Evolutionary conservation across 2,329 filamentous ascomycete genomes (phyloP), one percentile per base, ranked within the genome.

Genomic region (Aspergillus sp.): DNA sequence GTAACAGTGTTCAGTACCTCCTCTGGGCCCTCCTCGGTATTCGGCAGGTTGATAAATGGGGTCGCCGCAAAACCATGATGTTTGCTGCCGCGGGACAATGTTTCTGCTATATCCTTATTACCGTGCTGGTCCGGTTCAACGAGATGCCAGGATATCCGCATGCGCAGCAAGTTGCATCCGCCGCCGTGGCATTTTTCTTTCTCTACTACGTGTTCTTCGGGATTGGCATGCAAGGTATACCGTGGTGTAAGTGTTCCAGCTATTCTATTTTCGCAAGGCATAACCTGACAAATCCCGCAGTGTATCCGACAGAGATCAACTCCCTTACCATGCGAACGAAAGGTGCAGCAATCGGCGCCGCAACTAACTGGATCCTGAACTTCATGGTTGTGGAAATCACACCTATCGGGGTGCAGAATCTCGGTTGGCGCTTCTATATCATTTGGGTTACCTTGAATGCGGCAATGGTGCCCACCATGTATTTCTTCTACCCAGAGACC

Each of bases 41-140:
- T 71, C 67, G 80, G 51, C 71, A 80, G 4, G 78, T 82, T 57
- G 80, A 82, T 56, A 69, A 77, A 5, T 80, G 75, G 57, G 80
- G 80, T 3, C 73, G 80, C 9, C 73, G 80, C 9, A 77, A 74
- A 50, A 71, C 81, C 47, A 80, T 82, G 78, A 80, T 82, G 72
- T 66, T 66, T 17, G 78, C 75, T 5, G 76, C 79, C n/a, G 70
- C 73, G 6, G 81, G 77, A 9, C 82, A 79, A 57, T 79, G 75
- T 1, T 73, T 78, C 12, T 83, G 80, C 63, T 82, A 79, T 71
- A 71, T 79, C 17, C 65, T 80, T 8, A 82, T 82, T 51, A 75
- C 79, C 0, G 78, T 79, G 17, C 70, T 77, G 0, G 70, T 79
- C 12, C 45, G 61, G 11, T 66, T 56, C 19, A 66, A 58, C 30